Base-by-base conservation (phyloP, 305 asterid genomes). In the Nicotiana rustica region DNA sequence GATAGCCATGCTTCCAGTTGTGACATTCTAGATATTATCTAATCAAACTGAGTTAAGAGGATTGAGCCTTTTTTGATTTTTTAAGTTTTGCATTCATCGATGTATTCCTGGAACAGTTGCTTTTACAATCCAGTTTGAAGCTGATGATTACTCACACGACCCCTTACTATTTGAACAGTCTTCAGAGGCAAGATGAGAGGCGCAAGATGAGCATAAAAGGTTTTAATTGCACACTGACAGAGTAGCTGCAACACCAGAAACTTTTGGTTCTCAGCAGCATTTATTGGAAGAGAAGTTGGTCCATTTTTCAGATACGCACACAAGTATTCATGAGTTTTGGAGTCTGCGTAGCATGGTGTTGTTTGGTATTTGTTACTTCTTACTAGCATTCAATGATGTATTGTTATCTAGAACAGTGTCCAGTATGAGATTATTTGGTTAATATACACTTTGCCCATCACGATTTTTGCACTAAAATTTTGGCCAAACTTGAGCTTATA, bases 401-500 rank as follows among this genome's bases (percentile, higher is more conserved):
- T 25, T 52, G 7, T 75, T 75, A 49, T 15, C 65, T 52, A 52
- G 80, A 52, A 52, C 9, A 41, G 17, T 52, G 31, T 14, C 80
- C 65, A 75, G 65, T 75, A 15, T 52, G 80, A 52, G 80, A 41
- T 25, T 52, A 75, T 75, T 52, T 75, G 44, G 80, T 29, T 75
- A 75, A 8, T 75, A 75, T 8, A 29, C 65, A 25, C 21, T 52
- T 75, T 75, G 61, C 79, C 19, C 79, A 15, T 52, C 79, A 7
- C 9, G n/a, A 52, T 21, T 52, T 49, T 9, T 44, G 52, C 12
- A 75, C 18, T 41, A 75, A 52, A 73, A 75, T 75, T 75, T 75
- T 52, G 44, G 79, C 65, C 25, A 18, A 49, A 14, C 41, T 73
- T 73, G 4, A 73, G 41, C 57, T 44, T 36, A 18, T 47, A 31